Evolutionary conservation across 768 basidiomycete species (phyloP).

Genomic region (Russula emetica): DNA sequence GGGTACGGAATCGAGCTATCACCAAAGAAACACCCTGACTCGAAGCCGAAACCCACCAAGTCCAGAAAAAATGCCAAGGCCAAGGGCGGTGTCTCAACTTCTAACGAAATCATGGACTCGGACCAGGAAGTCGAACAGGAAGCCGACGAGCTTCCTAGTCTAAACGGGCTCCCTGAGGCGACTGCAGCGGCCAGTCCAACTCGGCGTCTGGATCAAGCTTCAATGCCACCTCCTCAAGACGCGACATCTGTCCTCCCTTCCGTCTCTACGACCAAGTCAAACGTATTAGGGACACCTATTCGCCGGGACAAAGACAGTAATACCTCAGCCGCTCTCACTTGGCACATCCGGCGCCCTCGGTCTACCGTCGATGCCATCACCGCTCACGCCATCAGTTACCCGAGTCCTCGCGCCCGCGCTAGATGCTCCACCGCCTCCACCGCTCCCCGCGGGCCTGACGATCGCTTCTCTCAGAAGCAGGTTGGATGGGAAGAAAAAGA

Average conservation of each 20-base stretch:
- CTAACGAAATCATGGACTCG: constrained; percentile 1
- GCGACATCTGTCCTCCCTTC: constrained; percentile 1
- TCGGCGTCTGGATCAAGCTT: constrained; percentile 3
- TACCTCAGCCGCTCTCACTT: neutral
- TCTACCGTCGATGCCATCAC: constrained; percentile 45
- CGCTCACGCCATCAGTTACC: constrained; percentile 67
- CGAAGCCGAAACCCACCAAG: constrained; percentile 28
- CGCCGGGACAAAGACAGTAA: constrained; percentile 1
- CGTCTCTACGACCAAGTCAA: neutral
- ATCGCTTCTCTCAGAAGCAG: constrained; percentile 54
- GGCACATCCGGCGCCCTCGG: constrained; percentile 26
- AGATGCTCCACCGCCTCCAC: constrained; percentile 31
- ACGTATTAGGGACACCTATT: constrained; percentile 4
- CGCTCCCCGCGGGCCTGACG: constrained; percentile 58
- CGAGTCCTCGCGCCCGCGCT: constrained; percentile 42
- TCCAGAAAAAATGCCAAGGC: neutral
- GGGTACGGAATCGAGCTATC: constrained; percentile 46
- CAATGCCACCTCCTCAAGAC: neutral
- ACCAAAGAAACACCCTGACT: constrained; percentile 43
- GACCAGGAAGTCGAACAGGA: constrained; percentile 9
- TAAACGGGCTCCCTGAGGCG: constrained; percentile 1
- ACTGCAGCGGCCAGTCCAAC: neutral
- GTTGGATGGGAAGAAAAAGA: constrained; percentile 63
- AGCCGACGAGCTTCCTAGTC: constrained; percentile 20
- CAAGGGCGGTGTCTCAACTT: neutral